Conservation (phyloP, 306 rosid species). For the peach (Prunus persica) region DNA sequence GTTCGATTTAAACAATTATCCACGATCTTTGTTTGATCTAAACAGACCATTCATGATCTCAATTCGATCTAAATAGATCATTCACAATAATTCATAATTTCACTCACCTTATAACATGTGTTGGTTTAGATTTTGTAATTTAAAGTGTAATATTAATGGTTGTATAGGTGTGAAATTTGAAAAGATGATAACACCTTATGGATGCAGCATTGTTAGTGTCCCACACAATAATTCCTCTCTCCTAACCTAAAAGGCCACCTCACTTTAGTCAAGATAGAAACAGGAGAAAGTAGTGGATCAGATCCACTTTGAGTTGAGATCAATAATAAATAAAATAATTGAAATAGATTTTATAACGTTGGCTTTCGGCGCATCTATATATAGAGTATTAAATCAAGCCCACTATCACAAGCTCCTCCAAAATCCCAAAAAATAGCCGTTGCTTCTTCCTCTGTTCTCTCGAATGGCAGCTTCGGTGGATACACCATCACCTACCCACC, state of each 20-base stretch:
- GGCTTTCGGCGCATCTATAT: constrained; percentile 14
- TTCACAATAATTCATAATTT: background rate
- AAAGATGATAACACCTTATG: too few relatives aligned
- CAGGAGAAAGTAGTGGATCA: background rate
- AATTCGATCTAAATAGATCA: background rate
- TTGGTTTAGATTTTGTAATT: too few relatives aligned
- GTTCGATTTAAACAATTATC: too few relatives aligned
- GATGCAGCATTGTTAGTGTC: background rate
- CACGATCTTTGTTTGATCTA: background rate
- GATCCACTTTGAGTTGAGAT: background rate
- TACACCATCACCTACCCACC: constrained; percentile 40
- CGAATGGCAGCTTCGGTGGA: constrained; percentile 56
- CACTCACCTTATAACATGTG: background rate
- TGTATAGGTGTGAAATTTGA: too few relatives aligned
- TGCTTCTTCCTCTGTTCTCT: constrained; percentile 19
- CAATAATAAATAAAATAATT: background rate
- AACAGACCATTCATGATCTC: background rate
- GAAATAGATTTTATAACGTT: constrained; percentile 46
- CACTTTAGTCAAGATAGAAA: background rate
- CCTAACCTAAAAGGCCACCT: background rate
- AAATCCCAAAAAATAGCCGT: constrained; percentile 69
- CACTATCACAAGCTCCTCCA: constrained; percentile 14
- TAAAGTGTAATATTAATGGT: background rate
- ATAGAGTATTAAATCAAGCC: background rate
- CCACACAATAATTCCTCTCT: background rate